Base-by-base conservation (phyloP, 441 rosid species). In the Pelargonium australe region DNA sequence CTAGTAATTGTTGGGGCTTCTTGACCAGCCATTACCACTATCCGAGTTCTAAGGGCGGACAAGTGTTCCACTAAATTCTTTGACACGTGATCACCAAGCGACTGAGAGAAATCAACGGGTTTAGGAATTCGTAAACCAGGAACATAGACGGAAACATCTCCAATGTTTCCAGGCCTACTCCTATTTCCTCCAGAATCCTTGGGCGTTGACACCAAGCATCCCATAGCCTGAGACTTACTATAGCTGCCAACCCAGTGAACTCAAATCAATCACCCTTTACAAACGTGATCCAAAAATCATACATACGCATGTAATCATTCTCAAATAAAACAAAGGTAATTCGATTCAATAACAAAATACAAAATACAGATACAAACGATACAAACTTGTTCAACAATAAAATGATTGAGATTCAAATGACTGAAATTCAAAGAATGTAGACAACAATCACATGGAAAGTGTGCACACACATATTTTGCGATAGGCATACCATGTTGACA, bases 1-100 rank as follows among this genome's bases (percentile, higher is more conserved):
- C 96, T 87, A 60, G 97, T 84, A 65, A 88, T 82, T n/a, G 96
- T 88, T 40, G 99, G 97, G 69, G 86, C 96, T 88, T 95, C 98
- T 82, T 95, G 99, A 61, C 86, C 86, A 11, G 97, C 98, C 98
- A 92, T 90, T 71, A 95, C 97, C 44, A 90, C 98, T 68, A 95
- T 84, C 37, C 97, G 89, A 4, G 93, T 89, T 82, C 98, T 85
- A 72, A 92, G 80, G 71, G 92, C 98, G 51, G 96, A 79, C 34
- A 92, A 70, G 31, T 90, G 92, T 71, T 92, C 98, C 7, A 87
- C 88, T 63, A 87, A 80, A 77, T 78, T 86, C 85, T 81, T 89
- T 0, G 99, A 86, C 85, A 92, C 70, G 72, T 82, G 81, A 74
- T 82, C 85, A 64, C 91, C 87, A 3, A 95, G 85, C 34, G 89